Evolutionary conservation across 2,329 filamentous ascomycete species (phyloP), one percentile per base, ranked within the genome.

Genomic region (Alternaria arbusti): DNA sequence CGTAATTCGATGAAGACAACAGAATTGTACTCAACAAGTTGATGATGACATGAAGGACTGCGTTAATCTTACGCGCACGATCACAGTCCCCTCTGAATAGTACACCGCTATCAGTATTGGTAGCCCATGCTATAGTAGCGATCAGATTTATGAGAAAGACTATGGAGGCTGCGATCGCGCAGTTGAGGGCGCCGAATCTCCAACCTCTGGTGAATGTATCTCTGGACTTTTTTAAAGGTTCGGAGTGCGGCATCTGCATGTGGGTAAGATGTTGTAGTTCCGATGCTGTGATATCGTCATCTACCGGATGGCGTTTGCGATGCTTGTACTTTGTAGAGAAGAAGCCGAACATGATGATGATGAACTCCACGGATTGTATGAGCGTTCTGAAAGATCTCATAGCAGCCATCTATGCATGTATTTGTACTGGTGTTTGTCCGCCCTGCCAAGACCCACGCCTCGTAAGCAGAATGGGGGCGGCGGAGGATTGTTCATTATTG

Each of bases 21-120:
- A 69, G 30, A 6, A 63, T 28, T 25, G 68, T 64, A 30, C 80
- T 80, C 25, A 85, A 71, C 1, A 78, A 63, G 72, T 87, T 87
- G 66, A 87, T 63, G 6, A 63, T 59, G 20, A 86, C 68, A 72
- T 87, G 85, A 1, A 83, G 28, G 11, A 20, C 55, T 13, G 50
- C 45, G 47, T 64, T 68, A 12, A 61, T 10, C 11, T 43, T 22
- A 9, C 57, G 44, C 9, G 59, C 36, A 8, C 57, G 58, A 2
- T 56, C 57, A 54, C 76, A 78, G 32, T 65, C 61, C 10, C 71
- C 74, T 10, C 65, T 59, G 54, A 63, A 73, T 12, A 66, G 4
- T 8, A 45, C 17, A 15, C 57, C 46, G 22, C 26, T 25, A 30
- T 28, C 26, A 12, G 23, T n/a, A n/a, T 30, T 13, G 23, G 36